phyloP scores from a whole-genome alignment of 495 filamentous ascomycete species.

The Tetracladium setigerum region DNA sequence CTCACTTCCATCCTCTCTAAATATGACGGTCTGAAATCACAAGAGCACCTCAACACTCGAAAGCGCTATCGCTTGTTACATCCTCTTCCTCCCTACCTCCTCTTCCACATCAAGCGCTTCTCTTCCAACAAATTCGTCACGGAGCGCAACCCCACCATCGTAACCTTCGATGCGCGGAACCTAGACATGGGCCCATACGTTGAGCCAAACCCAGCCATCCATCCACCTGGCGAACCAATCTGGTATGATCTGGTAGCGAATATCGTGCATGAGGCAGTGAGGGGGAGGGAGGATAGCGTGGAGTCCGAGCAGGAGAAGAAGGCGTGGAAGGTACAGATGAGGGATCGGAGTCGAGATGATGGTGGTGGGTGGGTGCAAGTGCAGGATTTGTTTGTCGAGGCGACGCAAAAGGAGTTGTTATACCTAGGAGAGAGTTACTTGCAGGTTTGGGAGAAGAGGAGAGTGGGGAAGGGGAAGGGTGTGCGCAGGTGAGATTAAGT shows the following conservation, averaged over 20 bases:
- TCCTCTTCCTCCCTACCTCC: conserved; percentile 83
- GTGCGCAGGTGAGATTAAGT: neutral
- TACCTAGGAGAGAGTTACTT: conserved; percentile 90
- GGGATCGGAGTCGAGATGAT: conserved; percentile 58
- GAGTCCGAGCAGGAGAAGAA: conserved; percentile 79
- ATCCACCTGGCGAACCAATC: conserved; percentile 71
- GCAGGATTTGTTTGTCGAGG: conserved; percentile 90
- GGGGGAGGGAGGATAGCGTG: conserved; percentile 61
- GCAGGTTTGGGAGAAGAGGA: conserved; percentile 93
- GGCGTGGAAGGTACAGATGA: conserved; percentile 66
- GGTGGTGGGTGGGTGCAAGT: conserved; percentile 64
- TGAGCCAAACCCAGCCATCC: conserved; percentile 56
- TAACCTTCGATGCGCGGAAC: conserved; percentile 78
- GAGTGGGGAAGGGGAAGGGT: conserved; percentile 26
- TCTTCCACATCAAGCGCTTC: conserved; percentile 98
- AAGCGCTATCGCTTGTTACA: conserved; percentile 86
- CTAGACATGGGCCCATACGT: conserved; percentile 89
- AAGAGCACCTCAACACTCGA: conserved; percentile 80
- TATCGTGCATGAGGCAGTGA: conserved; percentile 85
- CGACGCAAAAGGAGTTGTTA: conserved; percentile 74
- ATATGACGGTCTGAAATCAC: conserved; percentile 83
- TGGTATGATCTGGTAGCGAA: conserved; percentile 96
- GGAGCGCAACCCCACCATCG: conserved; percentile 96
- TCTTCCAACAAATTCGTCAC: conserved; percentile 89
- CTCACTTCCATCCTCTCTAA: conserved; percentile 85